phyloP scores from a whole-genome alignment of 2,329 filamentous ascomycete species.

The Colletotrichum musae region DNA sequence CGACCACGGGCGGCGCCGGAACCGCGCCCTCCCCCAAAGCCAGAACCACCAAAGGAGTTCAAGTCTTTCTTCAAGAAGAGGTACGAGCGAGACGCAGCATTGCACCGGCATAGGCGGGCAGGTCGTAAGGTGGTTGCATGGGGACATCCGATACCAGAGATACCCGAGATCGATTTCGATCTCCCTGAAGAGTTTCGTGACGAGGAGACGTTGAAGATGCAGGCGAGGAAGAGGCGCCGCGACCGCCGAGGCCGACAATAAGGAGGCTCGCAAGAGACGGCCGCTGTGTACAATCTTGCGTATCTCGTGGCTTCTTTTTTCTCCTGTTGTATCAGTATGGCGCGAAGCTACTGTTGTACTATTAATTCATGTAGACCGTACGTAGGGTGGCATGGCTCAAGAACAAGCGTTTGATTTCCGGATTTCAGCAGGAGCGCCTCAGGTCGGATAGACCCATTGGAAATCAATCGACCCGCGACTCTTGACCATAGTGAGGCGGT shows the following conservation, averaged over 20 bases:
- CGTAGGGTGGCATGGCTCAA: conserved; percentile 30
- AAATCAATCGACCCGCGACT: no score
- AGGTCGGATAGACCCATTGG: no score
- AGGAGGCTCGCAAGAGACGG: conserved; percentile 29
- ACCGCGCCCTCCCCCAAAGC: conserved; percentile 48
- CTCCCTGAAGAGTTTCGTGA: conserved; percentile 77
- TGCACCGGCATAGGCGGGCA: conserved; percentile 80
- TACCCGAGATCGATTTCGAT: conserved; percentile 79
- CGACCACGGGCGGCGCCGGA: conserved; percentile 45
- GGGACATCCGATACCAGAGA: conserved; percentile 84
- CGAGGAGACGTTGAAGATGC: conserved; percentile 68
- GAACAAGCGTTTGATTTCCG: conserved; percentile 36
- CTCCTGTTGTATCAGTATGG: conserved; percentile 25
- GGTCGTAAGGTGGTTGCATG: conserved; percentile 83
- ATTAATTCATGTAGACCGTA: conserved; percentile 36
- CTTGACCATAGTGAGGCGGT: no score
- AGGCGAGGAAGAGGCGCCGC: conserved; percentile 74
- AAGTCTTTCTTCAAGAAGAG: conserved; percentile 89
- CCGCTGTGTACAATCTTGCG: conserved; percentile 14
- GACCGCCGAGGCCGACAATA: conserved; percentile 67
- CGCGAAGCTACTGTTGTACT: conserved; percentile 24
- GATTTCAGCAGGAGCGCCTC: neutral
- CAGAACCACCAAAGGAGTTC: conserved; percentile 72
- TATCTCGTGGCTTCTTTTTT: conserved; percentile 1
- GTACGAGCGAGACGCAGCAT: conserved; percentile 83